Evolutionary conservation across 805 yeast genomes (phyloP).

Genomic region (Lipomyces orientalis): DNA sequence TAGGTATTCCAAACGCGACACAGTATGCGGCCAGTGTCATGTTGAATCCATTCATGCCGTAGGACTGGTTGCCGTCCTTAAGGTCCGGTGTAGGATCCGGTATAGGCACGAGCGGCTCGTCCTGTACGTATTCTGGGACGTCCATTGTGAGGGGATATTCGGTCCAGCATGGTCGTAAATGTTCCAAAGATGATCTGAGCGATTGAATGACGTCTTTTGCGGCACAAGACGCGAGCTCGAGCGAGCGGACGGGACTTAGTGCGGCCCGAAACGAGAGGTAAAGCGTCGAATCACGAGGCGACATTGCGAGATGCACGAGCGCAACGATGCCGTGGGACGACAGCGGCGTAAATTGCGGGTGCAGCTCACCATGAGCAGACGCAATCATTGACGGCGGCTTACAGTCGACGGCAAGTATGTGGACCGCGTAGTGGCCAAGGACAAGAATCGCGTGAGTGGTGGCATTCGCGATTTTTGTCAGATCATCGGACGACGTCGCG

Average conservation of each 20-base stretch:
- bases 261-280: constrained; percentile 39
- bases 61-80: constrained; percentile 2
- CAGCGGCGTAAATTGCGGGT: constrained; percentile 24
- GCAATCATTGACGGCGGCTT: neutral
- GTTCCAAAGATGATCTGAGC: constrained; percentile 29
- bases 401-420: constrained; percentile 22
- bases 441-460: constrained; percentile 29
- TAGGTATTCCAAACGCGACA: constrained; percentile 37
- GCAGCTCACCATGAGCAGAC: neutral
- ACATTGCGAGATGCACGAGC: constrained; percentile 38
- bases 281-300: constrained; percentile 37
- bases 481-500: constrained; percentile 26
- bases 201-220: constrained; percentile 37
- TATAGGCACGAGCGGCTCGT: constrained; percentile 34
- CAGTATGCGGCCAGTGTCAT: constrained; percentile 40
- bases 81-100: neutral
- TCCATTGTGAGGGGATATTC: constrained; percentile 39
- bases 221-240: constrained; percentile 39
- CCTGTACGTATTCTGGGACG: constrained; percentile 37
- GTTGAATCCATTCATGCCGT: constrained; percentile 35
- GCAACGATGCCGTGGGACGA: constrained; percentile 38
- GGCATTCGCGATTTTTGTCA: constrained; percentile 24
- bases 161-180: constrained; percentile 39
- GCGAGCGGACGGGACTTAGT: constrained; percentile 35
- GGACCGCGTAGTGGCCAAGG: constrained; percentile 28